phyloP scores from a whole-genome alignment of 805 yeast species.

The Metschnikowia gelsemii region DNA sequence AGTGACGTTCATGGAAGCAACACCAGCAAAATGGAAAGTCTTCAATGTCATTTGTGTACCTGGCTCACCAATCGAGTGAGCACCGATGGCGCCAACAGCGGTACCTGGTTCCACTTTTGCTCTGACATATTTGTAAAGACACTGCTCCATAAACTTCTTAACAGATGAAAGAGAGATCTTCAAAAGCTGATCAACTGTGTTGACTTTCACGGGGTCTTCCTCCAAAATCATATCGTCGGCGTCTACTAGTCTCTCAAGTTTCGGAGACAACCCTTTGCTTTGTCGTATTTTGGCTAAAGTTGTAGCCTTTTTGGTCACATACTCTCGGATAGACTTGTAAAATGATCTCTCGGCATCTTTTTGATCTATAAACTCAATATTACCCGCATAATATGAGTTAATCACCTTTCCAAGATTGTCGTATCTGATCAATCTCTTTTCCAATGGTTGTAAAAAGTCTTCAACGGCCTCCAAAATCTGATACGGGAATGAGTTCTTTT shows the following conservation, averaged over 20 bases:
- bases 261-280: constrained; percentile 48
- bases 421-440: constrained; percentile 55
- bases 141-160: constrained; percentile 64
- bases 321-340: constrained; percentile 71
- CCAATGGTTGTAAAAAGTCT: constrained; percentile 58
- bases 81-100: constrained; percentile 99
- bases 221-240: constrained; percentile 42
- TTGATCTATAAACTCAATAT: constrained; percentile 73
- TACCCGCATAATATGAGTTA: constrained; percentile 42
- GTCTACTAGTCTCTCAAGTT: constrained; percentile 32
- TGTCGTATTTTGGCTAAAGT: constrained; percentile 57
- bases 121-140: constrained; percentile 76
- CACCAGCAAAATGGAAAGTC: constrained; percentile 98
- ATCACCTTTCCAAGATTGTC: constrained; percentile 70
- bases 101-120: constrained; percentile 99
- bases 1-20: constrained; percentile 92
- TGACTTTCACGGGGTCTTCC: constrained; percentile 24
- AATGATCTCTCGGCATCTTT: constrained; percentile 84
- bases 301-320: constrained; percentile 55
- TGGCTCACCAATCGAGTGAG: constrained; percentile 98
- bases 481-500: constrained; percentile 63
- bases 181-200: constrained; percentile 59
- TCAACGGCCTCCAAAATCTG: constrained; percentile 60
- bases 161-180: constrained; percentile 66
- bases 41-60: constrained; percentile 97